phyloP scores from a whole-genome alignment of 805 yeast species.

The Millerago galiae region DNA sequence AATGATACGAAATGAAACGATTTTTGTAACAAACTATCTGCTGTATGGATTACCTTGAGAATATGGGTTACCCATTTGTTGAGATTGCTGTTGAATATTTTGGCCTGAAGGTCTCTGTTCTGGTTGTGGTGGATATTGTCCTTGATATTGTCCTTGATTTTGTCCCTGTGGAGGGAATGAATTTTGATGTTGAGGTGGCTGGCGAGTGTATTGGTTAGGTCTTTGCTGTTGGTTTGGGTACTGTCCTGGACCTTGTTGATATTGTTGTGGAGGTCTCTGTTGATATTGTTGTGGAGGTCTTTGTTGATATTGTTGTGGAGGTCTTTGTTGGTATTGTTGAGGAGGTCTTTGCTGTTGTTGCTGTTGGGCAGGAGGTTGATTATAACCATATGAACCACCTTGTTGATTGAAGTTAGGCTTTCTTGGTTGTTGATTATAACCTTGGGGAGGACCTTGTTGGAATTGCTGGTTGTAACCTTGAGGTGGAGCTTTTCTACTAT shows the following conservation, averaged over 20 bases:
- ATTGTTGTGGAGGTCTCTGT: constrained; percentile 8
- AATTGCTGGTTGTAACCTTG: constrained; percentile 7
- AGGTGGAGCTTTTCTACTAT: constrained; percentile 3
- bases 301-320: constrained; percentile 5
- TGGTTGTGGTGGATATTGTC: constrained; percentile 1
- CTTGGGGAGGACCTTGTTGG: constrained; percentile 1
- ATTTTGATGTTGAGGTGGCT: constrained; percentile 8
- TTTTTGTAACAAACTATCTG: neutral
- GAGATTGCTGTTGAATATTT: neutral
- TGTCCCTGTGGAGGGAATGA: constrained; percentile 5
- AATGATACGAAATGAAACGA: too few relatives aligned
- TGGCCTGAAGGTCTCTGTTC: neutral
- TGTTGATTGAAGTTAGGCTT: neutral
- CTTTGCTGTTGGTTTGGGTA: constrained; percentile 5
- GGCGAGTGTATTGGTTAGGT: constrained; percentile 5
- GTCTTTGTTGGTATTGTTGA: constrained; percentile 4
- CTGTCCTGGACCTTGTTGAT: constrained; percentile 1
- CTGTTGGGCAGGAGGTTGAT: constrained; percentile 1
- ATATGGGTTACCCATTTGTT: constrained; percentile 1
- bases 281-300: constrained; percentile 3
- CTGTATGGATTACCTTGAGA: constrained; percentile 5
- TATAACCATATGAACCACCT: neutral
- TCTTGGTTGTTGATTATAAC: constrained; percentile 1
- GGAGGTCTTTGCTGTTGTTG: neutral
- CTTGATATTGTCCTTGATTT: constrained; percentile 4